Conservation (phyloP, 225 moss, liverwort and hornwort genomes). For the Polytrichum commune region DNA sequence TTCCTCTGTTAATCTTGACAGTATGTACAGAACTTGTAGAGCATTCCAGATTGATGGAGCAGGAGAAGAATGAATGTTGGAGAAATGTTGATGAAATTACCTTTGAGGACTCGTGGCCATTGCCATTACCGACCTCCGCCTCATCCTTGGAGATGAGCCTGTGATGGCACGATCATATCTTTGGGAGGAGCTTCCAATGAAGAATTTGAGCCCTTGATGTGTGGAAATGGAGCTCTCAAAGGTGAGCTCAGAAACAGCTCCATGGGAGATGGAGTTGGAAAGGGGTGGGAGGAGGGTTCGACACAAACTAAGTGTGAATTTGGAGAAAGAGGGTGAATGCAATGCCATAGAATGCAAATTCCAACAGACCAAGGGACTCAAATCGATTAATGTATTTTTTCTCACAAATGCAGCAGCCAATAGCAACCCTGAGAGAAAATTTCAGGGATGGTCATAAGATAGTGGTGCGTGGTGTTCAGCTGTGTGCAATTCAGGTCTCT, state of each 20-base stretch:
- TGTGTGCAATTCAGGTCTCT: too few relatives aligned
- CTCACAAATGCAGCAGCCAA: too few relatives aligned
- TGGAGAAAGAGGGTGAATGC: neutral
- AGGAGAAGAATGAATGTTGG: neutral
- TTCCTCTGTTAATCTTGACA: too few relatives aligned
- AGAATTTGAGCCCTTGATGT: neutral
- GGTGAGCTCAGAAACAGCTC: neutral
- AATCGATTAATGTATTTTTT: too few relatives aligned
- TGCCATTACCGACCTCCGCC: constrained; percentile 26
- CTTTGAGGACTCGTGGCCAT: constrained; percentile 46
- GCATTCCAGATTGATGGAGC: neutral
- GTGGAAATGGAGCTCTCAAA: neutral
- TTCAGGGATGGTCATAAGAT: too few relatives aligned
- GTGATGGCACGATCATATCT: neutral
- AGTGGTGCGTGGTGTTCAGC: too few relatives aligned
- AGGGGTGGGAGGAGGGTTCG: neutral
- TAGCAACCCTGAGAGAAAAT: too few relatives aligned
- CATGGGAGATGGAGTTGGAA: neutral
- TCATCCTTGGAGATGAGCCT: neutral
- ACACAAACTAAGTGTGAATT: neutral
- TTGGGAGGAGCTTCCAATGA: neutral
- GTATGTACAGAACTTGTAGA: neutral
- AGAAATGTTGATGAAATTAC: constrained; percentile 12
- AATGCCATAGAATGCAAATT: neutral
- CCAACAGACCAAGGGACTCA: too few relatives aligned